Evolutionary conservation across 2,329 filamentous ascomycete species (phyloP).

Genomic region (Fusarium sp.): DNA sequence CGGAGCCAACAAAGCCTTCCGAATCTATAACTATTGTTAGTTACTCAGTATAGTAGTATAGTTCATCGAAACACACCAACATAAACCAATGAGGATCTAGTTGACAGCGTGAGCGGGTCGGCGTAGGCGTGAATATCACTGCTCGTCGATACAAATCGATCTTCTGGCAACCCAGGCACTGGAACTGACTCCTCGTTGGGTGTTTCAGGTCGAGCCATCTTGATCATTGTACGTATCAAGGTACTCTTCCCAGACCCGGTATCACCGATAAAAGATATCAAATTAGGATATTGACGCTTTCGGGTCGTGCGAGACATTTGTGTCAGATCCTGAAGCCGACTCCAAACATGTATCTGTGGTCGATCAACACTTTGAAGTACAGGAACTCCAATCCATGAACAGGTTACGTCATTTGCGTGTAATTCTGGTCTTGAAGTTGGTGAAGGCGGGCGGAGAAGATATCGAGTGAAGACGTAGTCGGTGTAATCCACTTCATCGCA

Average conservation of each 20-base stretch:
- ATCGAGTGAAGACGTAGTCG: constrained; percentile 5
- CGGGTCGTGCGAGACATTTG: background rate
- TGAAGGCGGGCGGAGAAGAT: background rate
- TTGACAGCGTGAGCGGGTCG: constrained; percentile 16
- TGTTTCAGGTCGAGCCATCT: background rate
- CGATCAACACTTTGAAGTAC: background rate
- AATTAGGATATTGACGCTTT: constrained; percentile 12
- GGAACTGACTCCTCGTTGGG: background rate
- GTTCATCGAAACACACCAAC: background rate
- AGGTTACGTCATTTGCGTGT: background rate
- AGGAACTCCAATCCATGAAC: constrained; percentile 16
- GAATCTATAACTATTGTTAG: background rate
- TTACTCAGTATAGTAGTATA: rapidly evolving
- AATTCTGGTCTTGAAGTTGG: background rate
- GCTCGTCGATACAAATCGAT: constrained; percentile 16
- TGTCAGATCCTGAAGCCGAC: background rate
- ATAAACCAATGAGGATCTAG: constrained; percentile 8
- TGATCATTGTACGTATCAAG: constrained; percentile 24
- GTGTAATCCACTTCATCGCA: constrained; percentile 2
- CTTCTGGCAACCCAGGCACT: constrained; percentile 3
- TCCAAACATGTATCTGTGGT: constrained; percentile 17
- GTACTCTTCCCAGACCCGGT: constrained; percentile 32
- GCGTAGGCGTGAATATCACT: constrained; percentile 31
- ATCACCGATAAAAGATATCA: constrained; percentile 32
- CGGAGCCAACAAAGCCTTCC: constrained; percentile 22